Percentiles rank a stretch among this genome's conserved stretches.
Conservation (phyloP, 352 stramenopile species). For the Phytopythium ostracodes region DNA sequence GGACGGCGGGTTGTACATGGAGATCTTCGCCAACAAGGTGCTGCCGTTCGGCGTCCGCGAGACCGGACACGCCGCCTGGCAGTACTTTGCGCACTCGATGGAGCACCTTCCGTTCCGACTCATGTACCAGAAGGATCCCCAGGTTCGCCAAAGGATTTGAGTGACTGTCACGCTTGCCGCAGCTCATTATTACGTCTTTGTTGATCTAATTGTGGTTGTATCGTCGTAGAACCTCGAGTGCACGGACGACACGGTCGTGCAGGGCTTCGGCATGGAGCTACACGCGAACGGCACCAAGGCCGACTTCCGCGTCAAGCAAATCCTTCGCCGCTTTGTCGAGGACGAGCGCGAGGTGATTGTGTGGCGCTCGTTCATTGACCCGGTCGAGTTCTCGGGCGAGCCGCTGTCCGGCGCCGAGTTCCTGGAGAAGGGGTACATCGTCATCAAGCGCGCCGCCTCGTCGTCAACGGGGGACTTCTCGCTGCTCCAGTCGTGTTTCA, state of each 20-base stretch:
- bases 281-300: constrained; percentile 43
- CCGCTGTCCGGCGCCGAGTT: constrained; percentile 38
- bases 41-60: constrained; percentile 31
- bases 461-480: constrained; percentile 26
- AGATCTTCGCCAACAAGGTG: constrained; percentile 47
- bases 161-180: neutral
- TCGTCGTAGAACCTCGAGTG: constrained; percentile 19
- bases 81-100: constrained; percentile 40
- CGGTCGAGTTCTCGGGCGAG: constrained; percentile 43
- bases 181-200: neutral
- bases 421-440: constrained; percentile 50
- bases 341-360: constrained; percentile 55
- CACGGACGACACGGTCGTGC: constrained; percentile 24
- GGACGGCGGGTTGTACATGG: constrained; percentile 29
- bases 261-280: constrained; percentile 49
- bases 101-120: constrained; percentile 36
- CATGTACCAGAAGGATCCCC: constrained; percentile 31
- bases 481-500: constrained; percentile 50
- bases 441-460: constrained; percentile 26
- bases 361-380: constrained; percentile 54
- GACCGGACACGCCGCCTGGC: constrained; percentile 32
- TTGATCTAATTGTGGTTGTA: neutral
- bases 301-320: constrained; percentile 51
- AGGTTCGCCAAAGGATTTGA: constrained; percentile 16
- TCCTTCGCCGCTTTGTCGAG: constrained; percentile 34